These are phyloP conservation scores for Boechera divaricarpa DNA, from an alignment of 345 rosid species.

Conservation along the genomic window DNA sequence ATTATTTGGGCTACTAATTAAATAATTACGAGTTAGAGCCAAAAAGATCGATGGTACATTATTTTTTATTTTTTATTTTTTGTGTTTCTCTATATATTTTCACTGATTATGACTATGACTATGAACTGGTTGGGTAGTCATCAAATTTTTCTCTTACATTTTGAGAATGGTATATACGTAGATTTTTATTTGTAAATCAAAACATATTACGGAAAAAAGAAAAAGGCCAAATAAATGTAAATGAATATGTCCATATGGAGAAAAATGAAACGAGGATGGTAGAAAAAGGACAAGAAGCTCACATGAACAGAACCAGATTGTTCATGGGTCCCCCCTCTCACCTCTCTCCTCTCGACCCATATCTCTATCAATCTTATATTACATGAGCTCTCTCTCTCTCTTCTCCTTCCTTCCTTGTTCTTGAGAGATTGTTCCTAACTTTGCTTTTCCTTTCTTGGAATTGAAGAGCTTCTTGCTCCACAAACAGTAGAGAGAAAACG, in stretches of 20 bases:
- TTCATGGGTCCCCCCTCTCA: constrained; percentile 42
- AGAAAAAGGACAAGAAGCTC: constrained; percentile 50
- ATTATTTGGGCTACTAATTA: not conserved
- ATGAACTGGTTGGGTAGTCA: constrained; percentile 1
- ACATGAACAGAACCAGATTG: constrained; percentile 52
- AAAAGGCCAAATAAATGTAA: constrained; percentile 24
- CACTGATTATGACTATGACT: not conserved
- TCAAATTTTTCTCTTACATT: not conserved
- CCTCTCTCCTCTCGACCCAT: constrained; percentile 33
- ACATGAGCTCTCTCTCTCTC: constrained; percentile 5
- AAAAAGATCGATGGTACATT: not conserved
- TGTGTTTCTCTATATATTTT: not conserved
- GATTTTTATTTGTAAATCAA: constrained; percentile 8
- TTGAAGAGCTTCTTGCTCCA: constrained; percentile 32
- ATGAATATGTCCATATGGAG: constrained; percentile 29
- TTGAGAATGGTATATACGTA: constrained; percentile 1
- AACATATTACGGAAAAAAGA: constrained; percentile 15
- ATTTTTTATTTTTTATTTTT: not conserved
- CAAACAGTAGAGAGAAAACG: constrained; percentile 32
- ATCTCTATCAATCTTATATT: constrained; percentile 41
- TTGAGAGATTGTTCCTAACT: constrained; percentile 31
- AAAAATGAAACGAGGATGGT: constrained; percentile 41
- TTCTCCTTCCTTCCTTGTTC: constrained; percentile 4
- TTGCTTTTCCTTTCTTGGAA: constrained; percentile 20
- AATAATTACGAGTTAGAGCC: not conserved